Base-by-base conservation (phyloP, 2,329 filamentous ascomycete genomes). In the Penicillium frequentans region DNA sequence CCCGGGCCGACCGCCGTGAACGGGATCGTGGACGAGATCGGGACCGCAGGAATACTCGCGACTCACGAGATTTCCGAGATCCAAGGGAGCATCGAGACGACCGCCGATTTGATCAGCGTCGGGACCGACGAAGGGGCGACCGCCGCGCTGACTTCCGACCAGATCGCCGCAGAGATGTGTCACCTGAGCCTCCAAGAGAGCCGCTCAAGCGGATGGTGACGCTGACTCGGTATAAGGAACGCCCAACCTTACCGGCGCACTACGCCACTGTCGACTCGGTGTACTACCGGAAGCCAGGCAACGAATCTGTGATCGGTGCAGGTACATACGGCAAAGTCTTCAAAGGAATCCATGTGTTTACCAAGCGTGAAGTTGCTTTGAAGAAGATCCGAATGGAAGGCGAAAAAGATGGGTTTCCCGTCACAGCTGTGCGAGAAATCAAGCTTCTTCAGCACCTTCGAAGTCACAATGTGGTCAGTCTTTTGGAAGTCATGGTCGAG, bases 311-410 rank as follows among this genome's bases (percentile, higher is more conserved):
- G 0, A 89, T 98, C 21, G 93, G 93, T 16, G 96, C 93, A 44
- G 93, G 93, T 11, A 98, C 93, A 0, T 98, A 97, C 68, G 95
- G 88, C 62, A 93, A 98, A 77, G 95, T 98, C n/a, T 91, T 96
- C 75, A 95, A 95, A 68, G 95, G 92, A 56, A 86, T 86, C 57
- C 91, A 91, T 56, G 86, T 86, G 64, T 90, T 86, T 70, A 92
- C 87, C 0, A 89, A 91, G 57, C 84, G 84, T 13, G 79, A 93
- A 56, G 90, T 96, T 55, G 95, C 95, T 3, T 77, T 99, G 70
- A 99, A 99, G 80, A 98, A 98, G 82, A 99, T 99, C 65, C 86
- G 98, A 62, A 97, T 98, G 91, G 95, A 99, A 75, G 96, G 97
- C 69, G 95, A 99, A 78, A 98, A 98, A 73, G 95, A 99, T 75